phyloP scores from a whole-genome alignment of 2,329 filamentous ascomycete species.

The Xylaria polymorpha region DNA sequence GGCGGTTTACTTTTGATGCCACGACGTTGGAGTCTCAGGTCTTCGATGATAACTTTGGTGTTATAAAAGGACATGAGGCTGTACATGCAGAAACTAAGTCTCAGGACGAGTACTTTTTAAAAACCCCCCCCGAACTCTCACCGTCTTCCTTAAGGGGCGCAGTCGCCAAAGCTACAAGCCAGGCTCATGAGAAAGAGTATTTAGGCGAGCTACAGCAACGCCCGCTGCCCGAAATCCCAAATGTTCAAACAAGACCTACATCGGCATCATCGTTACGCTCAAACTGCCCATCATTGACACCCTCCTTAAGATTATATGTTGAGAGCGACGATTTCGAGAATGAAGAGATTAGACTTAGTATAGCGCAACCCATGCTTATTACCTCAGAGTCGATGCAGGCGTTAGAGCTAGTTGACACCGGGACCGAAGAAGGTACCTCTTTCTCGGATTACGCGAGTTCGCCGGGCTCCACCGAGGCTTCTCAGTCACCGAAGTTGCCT shows the following conservation, averaged over 20 bases:
- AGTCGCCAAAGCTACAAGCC: slow-evolving; percentile 10
- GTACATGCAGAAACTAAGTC: not conserved
- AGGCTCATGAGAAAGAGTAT: slow-evolving; percentile 11
- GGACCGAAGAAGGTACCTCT: slow-evolving; percentile 41
- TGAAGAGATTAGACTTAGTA: slow-evolving; percentile 47
- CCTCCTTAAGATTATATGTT: slow-evolving; percentile 49
- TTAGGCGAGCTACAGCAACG: slow-evolving; percentile 40
- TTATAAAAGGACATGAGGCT: slow-evolving; percentile 17
- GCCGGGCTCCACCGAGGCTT: slow-evolving; percentile 42
- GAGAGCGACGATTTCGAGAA: slow-evolving; percentile 50
- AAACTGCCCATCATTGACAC: slow-evolving; percentile 50
- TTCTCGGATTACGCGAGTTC: slow-evolving; percentile 49
- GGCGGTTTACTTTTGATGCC: slow-evolving; percentile 38
- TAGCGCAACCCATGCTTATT: slow-evolving; percentile 46
- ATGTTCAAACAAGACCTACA: slow-evolving; percentile 38
- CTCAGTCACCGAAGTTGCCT: slow-evolving; percentile 43
- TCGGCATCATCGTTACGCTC: slow-evolving; percentile 48
- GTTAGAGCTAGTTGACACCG: slow-evolving; percentile 39
- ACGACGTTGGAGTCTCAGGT: slow-evolving; percentile 33
- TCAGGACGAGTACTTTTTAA: slow-evolving; percentile 38
- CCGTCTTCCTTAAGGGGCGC: slow-evolving; percentile 8
- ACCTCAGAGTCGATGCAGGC: slow-evolving; percentile 47
- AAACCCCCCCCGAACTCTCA: slow-evolving; percentile 37
- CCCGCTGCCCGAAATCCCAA: slow-evolving; percentile 48
- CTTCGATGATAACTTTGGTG: slow-evolving; percentile 28